Base-by-base conservation (phyloP, 257 asterid genomes). In the Solanum acaule region DNA sequence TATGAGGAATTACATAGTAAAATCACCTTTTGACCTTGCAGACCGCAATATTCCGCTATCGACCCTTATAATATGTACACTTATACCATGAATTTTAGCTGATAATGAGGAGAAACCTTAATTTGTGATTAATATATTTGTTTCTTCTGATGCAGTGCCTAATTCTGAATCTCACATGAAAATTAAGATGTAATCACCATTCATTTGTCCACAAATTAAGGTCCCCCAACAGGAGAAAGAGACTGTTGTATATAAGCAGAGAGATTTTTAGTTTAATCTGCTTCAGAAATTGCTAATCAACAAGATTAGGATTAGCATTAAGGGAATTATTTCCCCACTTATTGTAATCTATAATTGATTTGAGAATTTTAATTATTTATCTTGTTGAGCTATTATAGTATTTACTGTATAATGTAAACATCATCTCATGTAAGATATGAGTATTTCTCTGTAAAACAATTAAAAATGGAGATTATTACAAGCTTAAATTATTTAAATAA, bases 221-320 rank as follows among this genome's bases (percentile, higher is more conserved):
- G 72, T 49, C 88, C 89, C 89, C 90, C 90, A 31, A 22, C 65
- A 78, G 84, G 86, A 82, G 88, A 86, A 86, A 85, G 85, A 86
- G 90, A 81, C 70, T 88, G 93, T 67, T 95, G 96, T 94, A 93
- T 82, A 95, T 93, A 96, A 13, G 89, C 88, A 87, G 90, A 93
- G 90, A 93, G 93, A 88, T 63, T 40, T 86, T 86, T 88, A 88
- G 79, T 83, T 88, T 90, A 84, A 86, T 87, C 86, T 75, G 52
- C 87, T 86, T 84, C 76, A 89, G 83, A 90, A 90, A 37, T 91
- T 86, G 92, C 89, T 92, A 87, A 91, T 88, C 42, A 61, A 52
- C 77, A 46, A 82, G 38, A 81, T 63, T 88, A 91, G 87, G 88
- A 81, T 75, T 89, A 76, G 88, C 86, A 85, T 73, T 34, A 35